Percentiles rank a stretch among this genome's conserved stretches.
These are phyloP conservation scores for Xylariaceae sp. DNA, from an alignment of 2,329 filamentous ascomycete genomes.

Conservation along the genomic window DNA sequence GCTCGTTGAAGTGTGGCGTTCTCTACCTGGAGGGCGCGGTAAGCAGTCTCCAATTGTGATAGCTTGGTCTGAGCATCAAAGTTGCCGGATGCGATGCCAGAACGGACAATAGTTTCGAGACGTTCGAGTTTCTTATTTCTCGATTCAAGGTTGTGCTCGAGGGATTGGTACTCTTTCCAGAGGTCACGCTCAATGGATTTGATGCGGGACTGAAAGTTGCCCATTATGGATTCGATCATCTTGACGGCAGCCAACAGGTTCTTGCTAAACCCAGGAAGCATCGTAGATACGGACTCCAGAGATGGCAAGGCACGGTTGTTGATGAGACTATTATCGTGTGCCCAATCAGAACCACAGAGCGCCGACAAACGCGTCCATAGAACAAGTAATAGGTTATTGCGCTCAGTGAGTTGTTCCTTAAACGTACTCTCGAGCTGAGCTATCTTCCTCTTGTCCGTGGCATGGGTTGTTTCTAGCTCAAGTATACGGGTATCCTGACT, in stretches of 20 bases:
- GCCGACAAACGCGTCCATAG: conserved; percentile 87
- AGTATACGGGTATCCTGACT: conserved; percentile 82
- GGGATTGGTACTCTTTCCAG: conserved; percentile 84
- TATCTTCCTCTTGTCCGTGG: conserved; percentile 77
- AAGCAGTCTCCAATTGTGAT: conserved; percentile 61
- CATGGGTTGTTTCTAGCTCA: conserved; percentile 81
- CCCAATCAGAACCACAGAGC: conserved; percentile 90
- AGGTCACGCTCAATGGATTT: conserved; percentile 85
- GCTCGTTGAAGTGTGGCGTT: conserved; percentile 70
- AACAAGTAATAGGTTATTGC: conserved; percentile 84
- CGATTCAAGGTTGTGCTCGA: conserved; percentile 79
- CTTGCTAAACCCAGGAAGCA: conserved; percentile 85
- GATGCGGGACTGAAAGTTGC: conserved; percentile 77
- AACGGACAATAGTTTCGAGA: conserved; percentile 77
- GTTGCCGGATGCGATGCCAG: conserved; percentile 57
- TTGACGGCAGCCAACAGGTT: conserved; percentile 87
- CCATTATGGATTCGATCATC: conserved; percentile 79
- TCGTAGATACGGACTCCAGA: conserved; percentile 81
- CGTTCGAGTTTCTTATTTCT: conserved; percentile 85
- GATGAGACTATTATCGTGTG: conserved; percentile 84
- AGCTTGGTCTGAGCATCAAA: conserved; percentile 50
- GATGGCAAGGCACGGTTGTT: conserved; percentile 82
- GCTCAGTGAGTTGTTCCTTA: conserved; percentile 84
- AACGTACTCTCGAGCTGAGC: conserved; percentile 75
- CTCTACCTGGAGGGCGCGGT: conserved; percentile 65